A percentile compares a stretch with the other conserved stretches of the same genome.
Conservation (phyloP, 139 green algal species). For the Picochlorum sp. region DNA sequence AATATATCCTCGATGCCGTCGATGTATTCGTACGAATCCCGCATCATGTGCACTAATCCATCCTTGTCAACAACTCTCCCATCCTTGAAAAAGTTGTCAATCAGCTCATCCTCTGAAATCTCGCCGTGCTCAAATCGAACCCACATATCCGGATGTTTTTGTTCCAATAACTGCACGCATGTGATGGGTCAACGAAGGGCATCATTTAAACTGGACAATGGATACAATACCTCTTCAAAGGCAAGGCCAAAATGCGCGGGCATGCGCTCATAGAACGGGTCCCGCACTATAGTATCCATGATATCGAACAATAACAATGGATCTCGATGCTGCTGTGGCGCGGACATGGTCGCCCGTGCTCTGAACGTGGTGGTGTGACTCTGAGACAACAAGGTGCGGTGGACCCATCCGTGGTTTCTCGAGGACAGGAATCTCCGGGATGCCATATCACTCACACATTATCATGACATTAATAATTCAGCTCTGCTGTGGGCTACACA, state of each 20-base stretch:
- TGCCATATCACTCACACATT: no score
- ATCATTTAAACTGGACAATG: conserved; percentile 56
- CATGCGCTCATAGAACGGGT: conserved; percentile 80
- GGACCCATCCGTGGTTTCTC: no score
- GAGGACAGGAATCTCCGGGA: no score
- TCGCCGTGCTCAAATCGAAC: conserved; percentile 72
- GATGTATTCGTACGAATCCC: conserved; percentile 65
- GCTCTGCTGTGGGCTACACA: no score
- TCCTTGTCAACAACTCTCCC: conserved; percentile 50
- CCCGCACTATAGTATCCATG: conserved; percentile 64
- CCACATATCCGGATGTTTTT: conserved; percentile 80
- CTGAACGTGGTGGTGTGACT: no score
- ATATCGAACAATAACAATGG: conserved; percentile 55
- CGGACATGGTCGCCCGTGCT: no score
- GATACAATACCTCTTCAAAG: conserved; percentile 25
- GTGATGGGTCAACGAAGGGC: not conserved
- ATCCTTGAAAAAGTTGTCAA: conserved; percentile 73
- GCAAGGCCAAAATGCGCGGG: conserved; percentile 56
- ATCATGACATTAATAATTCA: no score
- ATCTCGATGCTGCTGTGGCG: no score
- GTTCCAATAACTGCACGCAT: conserved; percentile 43
- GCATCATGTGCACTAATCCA: conserved; percentile 51
- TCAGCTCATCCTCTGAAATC: conserved; percentile 58
- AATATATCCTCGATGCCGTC: conserved; percentile 72
- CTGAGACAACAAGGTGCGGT: no score